Base-by-base conservation (phyloP, 2,329 filamentous ascomycete genomes). In the Exophiala calicioides region DNA sequence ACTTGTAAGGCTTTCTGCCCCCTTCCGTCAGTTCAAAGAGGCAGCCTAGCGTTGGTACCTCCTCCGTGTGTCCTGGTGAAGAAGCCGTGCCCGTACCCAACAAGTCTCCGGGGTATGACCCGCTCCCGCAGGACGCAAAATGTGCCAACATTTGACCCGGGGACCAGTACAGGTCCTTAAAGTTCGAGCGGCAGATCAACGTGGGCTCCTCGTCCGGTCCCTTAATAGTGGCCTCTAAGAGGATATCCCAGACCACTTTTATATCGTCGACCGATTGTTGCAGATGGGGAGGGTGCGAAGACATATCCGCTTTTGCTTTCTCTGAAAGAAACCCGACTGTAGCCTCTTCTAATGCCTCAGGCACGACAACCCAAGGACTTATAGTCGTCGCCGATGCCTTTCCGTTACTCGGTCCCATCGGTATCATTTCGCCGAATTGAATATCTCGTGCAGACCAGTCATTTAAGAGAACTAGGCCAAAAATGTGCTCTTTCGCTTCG, bases 391-490 rank as follows among this genome's bases (percentile, higher is more conserved):
- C 75, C 30, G 82, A 81, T 21, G 74, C 76, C 60, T 84, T 85
- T 2, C 75, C 73, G 39, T 83, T 81, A 39, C 83, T 71, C 0
- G 81, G 81, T 0, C 81, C 81, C 0, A 84, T 64, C 0, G 80
- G 80, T 10, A 36, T n/a, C 24, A 30, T 36, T 24, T 44, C 41
- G 15, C 13, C 20, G n/a, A 26, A 19, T 13, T 44, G 41, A 4
- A 44, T 37, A 21, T 44, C 41, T 27, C 41, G 13, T 12, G 41
- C 41, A 2, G 31, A 36, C 88, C 88, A 93, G 66, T 93, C 88
- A 59, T 93, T 93, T 75, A 93, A 78, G 44, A 93, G 68, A 0
- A 91, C 87, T 15, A 88, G 75, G 8, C 88, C 88, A 60, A 91
- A 91, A 20, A 93, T 75, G 58, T 82, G 76, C 16, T 86, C 77